Evolutionary conservation across 441 rosid genomes (phyloP).

Genomic region (Euphorbia celastroides): DNA sequence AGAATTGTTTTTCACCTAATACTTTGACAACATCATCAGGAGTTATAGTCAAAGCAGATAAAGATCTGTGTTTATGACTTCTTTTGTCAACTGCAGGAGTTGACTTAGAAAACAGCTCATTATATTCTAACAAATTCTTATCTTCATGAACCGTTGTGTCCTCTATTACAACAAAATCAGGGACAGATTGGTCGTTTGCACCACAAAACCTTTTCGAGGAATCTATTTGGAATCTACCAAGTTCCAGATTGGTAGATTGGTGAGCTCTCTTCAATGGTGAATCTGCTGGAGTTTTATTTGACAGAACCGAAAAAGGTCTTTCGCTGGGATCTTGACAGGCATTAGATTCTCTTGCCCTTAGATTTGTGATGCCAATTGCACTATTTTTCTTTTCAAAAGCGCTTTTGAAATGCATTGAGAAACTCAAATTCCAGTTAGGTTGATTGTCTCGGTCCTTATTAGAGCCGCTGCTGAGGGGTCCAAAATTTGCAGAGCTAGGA

Average conservation of each 20-base stretch:
- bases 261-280: conserved; percentile 24
- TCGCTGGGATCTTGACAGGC: conserved; percentile 7
- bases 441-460: conserved; percentile 18
- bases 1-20: conserved; percentile 79
- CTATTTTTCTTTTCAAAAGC: conserved; percentile 22
- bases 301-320: background rate
- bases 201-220: conserved; percentile 13
- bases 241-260: conserved; percentile 27
- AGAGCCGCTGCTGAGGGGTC: conserved; percentile 20
- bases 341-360: conserved; percentile 19
- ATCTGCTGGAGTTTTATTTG: background rate
- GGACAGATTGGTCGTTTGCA: conserved; percentile 16
- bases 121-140: conserved; percentile 24
- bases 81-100: conserved; percentile 23
- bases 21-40: conserved; percentile 73
- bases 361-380: conserved; percentile 22
- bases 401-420: conserved; percentile 32
- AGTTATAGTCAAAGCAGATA: conserved; percentile 40
- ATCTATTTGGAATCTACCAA: conserved; percentile 22
- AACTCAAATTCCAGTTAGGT: conserved; percentile 30
- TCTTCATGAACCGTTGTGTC: conserved; percentile 24
- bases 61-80: conserved; percentile 40
- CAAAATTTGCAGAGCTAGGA: conserved; percentile 29
- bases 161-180: conserved; percentile 16
- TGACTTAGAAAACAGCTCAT: conserved; percentile 26